Base-by-base conservation (phyloP, 345 rosid species). In the Raphanus sativus region DNA sequence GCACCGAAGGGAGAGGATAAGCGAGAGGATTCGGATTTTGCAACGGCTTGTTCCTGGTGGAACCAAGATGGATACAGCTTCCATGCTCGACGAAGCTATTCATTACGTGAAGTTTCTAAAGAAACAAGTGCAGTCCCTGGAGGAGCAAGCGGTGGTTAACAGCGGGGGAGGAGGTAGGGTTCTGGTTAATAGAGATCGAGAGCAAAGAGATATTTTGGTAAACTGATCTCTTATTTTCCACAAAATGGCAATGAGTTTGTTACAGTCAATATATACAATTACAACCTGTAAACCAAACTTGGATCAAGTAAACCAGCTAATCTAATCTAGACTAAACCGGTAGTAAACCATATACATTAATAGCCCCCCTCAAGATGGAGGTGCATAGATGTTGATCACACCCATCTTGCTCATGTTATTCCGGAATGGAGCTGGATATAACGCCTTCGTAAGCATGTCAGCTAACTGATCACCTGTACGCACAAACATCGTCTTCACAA, bases 31-130 rank as follows among this genome's bases (percentile, higher is more conserved):
- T 21, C 82, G 98, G 85, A 91, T 91, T 60, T 84, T 91, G 68
- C 98, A 94, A 81, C 83, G 96, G 80, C 85, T 94, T n/a, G 98
- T 94, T n/a, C 97, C 98, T 0, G 96, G 98, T n/a, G 97, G 98
- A 0, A 94, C 91, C 26, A 94, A 90, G 77, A 94, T 91, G 98
- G 98, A 91, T 79, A 94, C 96, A 15, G 96, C 97, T 60, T 91
- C 97, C 0, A 94, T 94, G 98, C 78, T 94, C 3, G 98, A 94
- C 58, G 97, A 94, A 80, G 97, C 98, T 8, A 86, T 94, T 58
- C 98, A 91, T 80, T 94, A 94, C 59, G 94, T 94, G 25, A 94
- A 91, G 78, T 94, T 94, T 71, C 79, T 94, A 71, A 94, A 91
- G 84, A 89, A 87, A 77, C 97, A 94, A 30, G 93, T 94, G 69